Evolutionary conservation across 495 filamentous ascomycete genomes (phyloP).

Genomic region (Podospora didyma): DNA sequence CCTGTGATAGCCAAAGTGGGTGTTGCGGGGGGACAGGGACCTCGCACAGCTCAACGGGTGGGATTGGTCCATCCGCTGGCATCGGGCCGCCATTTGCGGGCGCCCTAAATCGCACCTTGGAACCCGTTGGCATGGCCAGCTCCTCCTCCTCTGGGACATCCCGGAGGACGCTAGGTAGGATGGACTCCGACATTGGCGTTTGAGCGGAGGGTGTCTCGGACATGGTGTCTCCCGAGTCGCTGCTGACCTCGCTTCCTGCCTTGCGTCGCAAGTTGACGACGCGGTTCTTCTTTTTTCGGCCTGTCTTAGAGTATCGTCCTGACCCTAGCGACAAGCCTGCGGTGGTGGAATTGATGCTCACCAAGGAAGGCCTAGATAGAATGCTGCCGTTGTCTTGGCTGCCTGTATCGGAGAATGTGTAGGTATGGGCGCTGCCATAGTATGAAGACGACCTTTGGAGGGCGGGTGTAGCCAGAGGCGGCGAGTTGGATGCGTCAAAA

Average conservation of each 20-base stretch:
- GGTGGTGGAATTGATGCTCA: conserved; percentile 45
- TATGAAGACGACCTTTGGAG: conserved; percentile 60
- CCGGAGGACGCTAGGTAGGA: conserved; percentile 36
- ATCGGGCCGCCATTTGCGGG: conserved; percentile 18
- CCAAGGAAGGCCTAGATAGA: conserved; percentile 43
- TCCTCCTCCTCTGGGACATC: conserved; percentile 60
- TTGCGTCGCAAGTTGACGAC: conserved; percentile 82
- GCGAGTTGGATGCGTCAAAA: conserved; percentile 53
- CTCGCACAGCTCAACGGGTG: conserved; percentile 6
- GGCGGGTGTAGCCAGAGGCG: conserved; percentile 49
- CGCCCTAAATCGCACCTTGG: conserved; percentile 38
- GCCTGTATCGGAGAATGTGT: conserved; percentile 56
- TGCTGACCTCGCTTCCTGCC: conserved; percentile 51
- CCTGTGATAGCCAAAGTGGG: background rate
- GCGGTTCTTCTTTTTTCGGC: conserved; percentile 83
- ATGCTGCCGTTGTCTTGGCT: conserved; percentile 46
- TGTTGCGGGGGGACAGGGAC: background rate
- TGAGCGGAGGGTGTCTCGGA: conserved; percentile 35
- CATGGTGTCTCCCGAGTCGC: conserved; percentile 37
- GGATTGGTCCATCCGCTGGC: conserved; percentile 10
- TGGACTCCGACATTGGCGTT: conserved; percentile 48
- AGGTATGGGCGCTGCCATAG: conserved; percentile 56
- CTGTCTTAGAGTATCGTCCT: conserved; percentile 61
- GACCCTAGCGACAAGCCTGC: conserved; percentile 63
- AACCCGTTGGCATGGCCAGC: conserved; percentile 39